Conservation (phyloP, 202 grass and related monocot genomes). For the Eragrostis tef region DNA sequence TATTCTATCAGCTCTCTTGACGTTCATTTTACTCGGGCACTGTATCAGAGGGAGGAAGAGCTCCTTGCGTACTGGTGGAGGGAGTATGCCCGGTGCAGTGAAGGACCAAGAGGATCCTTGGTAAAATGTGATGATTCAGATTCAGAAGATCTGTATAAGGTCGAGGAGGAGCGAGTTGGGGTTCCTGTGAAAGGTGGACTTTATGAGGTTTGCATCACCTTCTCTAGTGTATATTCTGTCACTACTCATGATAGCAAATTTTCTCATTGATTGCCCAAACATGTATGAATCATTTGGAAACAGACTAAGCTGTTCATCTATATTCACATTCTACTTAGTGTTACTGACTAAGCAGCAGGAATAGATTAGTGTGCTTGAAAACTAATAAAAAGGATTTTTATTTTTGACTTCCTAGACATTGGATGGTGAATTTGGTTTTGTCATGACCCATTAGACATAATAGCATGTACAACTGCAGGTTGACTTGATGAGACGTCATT, state of each 20-base stretch:
- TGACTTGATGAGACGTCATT: slow-evolving; percentile 86
- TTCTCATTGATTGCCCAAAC: slow-evolving; percentile 17
- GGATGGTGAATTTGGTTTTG: background rate
- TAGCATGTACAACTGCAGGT: slow-evolving; percentile 54
- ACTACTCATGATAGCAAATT: background rate
- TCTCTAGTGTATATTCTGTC: background rate
- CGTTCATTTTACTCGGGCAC: slow-evolving; percentile 27
- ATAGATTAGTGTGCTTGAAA: slow-evolving; percentile 10
- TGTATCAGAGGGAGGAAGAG: slow-evolving; percentile 83
- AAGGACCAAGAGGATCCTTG: slow-evolving; percentile 66
- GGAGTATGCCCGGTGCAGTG: slow-evolving; percentile 89
- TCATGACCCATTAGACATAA: background rate
- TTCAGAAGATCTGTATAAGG: slow-evolving; percentile 62
- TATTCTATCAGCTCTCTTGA: background rate
- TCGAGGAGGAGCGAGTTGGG: slow-evolving; percentile 91
- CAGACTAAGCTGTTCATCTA: background rate
- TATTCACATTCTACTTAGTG: slow-evolving; percentile 22
- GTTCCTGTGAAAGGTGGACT: slow-evolving; percentile 97
- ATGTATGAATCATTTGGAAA: slow-evolving; percentile 4
- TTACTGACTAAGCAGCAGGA: background rate
- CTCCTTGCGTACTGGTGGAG: slow-evolving; percentile 93
- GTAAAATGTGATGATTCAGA: slow-evolving; percentile 45
- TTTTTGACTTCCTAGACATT: slow-evolving; percentile 4
- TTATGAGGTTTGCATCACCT: slow-evolving; percentile 74
- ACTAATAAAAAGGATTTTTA: background rate